phyloP scores from a whole-genome alignment of 129 eudicot species.

The Lonicera japonica region DNA sequence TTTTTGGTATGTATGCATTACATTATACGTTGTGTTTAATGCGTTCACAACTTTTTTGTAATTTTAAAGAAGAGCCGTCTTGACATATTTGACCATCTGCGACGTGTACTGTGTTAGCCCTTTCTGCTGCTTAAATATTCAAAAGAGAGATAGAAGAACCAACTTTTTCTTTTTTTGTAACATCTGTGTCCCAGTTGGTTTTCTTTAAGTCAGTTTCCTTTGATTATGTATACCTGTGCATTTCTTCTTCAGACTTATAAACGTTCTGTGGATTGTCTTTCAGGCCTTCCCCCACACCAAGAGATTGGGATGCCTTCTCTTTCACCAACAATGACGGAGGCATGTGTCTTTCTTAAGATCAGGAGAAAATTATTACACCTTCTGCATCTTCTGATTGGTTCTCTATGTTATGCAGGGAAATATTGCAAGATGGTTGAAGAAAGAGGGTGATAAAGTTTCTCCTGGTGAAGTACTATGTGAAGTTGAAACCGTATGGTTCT shows the following conservation, averaged over 20 bases:
- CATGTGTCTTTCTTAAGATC: conserved; percentile 10
- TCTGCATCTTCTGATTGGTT: background rate
- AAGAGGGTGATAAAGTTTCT: conserved; percentile 90
- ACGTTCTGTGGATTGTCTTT: conserved; percentile 12
- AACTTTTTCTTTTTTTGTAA: no score
- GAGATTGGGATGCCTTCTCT: conserved; percentile 99
- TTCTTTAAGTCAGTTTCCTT: background rate
- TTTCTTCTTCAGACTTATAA: background rate
- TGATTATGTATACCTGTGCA: background rate
- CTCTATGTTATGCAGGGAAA: conserved; percentile 59
- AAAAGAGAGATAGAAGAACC: no score
- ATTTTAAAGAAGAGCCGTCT: no score
- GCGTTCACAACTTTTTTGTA: no score
- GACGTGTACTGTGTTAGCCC: no score
- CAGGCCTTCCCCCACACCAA: conserved; percentile 93
- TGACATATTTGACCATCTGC: no score
- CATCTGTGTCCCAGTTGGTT: no score
- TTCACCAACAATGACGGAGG: conserved; percentile 99
- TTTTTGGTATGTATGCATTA: no score
- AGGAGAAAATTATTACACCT: conserved; percentile 7
- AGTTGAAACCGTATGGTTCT: conserved; percentile 83
- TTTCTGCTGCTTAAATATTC: no score
- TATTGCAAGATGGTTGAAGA: conserved; percentile 97
- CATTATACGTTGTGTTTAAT: no score
- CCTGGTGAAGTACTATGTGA: conserved; percentile 99